Evolutionary conservation across 148 eudicot species (phyloP).

Genomic region (Silene uniflora): DNA sequence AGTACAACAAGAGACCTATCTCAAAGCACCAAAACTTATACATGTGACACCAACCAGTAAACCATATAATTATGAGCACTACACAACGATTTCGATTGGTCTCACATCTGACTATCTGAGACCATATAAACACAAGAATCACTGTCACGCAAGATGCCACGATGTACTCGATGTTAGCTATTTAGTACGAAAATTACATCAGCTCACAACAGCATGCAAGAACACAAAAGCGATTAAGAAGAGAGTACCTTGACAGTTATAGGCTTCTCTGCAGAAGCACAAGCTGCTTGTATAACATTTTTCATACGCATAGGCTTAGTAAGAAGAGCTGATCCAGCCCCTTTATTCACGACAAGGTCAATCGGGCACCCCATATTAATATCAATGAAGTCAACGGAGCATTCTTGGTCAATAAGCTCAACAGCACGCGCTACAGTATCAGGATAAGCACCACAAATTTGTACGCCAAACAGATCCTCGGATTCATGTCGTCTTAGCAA

Average conservation of each 20-base stretch:
- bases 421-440: slow-evolving; percentile 88
- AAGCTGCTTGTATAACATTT: slow-evolving; percentile 67
- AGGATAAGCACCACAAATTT: slow-evolving; percentile 98
- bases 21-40: neutral
- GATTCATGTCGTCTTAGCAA: slow-evolving; percentile 87
- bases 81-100: neutral
- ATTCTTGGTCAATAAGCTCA: slow-evolving; percentile 89
- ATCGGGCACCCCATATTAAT: slow-evolving; percentile 99
- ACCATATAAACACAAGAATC: too few species aligned
- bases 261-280: slow-evolving; percentile 66
- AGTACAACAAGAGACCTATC: neutral
- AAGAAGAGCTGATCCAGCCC: slow-evolving; percentile 96
- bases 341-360: slow-evolving; percentile 91
- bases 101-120: too few species aligned
- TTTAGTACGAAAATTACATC: neutral
- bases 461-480: slow-evolving; percentile 96
- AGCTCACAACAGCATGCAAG: neutral
- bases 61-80: neutral
- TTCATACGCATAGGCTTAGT: slow-evolving; percentile 92
- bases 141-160: too few species aligned
- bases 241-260: slow-evolving; percentile 79
- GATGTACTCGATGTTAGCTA: too few species aligned
- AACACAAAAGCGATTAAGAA: neutral
- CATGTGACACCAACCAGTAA: too few species aligned
- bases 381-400: slow-evolving; percentile 90